Base-by-base conservation (phyloP, 805 yeast genomes). In the Kodamaea lidongshanica region DNA sequence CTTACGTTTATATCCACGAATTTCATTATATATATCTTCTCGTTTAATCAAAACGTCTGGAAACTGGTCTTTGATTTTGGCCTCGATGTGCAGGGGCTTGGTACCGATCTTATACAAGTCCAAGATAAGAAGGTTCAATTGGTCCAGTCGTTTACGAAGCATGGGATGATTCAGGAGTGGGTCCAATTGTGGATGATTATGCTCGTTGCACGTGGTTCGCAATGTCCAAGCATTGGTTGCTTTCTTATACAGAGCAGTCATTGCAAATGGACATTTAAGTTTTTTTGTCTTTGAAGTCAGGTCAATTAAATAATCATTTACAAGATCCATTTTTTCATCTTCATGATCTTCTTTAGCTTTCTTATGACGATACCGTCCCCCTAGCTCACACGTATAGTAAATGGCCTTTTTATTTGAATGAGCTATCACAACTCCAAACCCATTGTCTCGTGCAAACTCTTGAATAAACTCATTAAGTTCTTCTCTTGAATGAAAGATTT, bases 351-450 rank as follows among this genome's bases (percentile, higher is more conserved):
- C 34, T 34, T 46, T 48, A 22, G 45, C 48, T 35, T 68, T 65
- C 45, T 71, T 71, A 42, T 70, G 74, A 34, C 78, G 56, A 44
- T 72, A 72, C 15, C 68, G 56, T 14, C 78, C 78, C 25, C 78
- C 78, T 25, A 72, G 52, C 46, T 72, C 77, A 47, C 78, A 72
- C 7, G 77, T 72, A 48, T 70, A 72, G 48, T 72, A 72, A 37
- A 72, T 72, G 19, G 77, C 77, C 47, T 72, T 72, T 37, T 61
- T 65, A 48, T 72, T 72, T 19, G 75, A 70, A 50, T 72, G 77
- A 16, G 77, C 74, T 47, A 72, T 72, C 12, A 73, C 77, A 27
- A 72, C 72, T 4, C 77, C 77, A 52, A 72, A 72, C 28, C 74
- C 76, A 43, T 72, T 70, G 42, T 68, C 74, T 27, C 72, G 56